Percentiles rank a stretch among this genome's conserved stretches.
These are phyloP conservation scores for Gracilaria gracilis DNA, from an alignment of 23 red algal species.

Conservation along the genomic window DNA sequence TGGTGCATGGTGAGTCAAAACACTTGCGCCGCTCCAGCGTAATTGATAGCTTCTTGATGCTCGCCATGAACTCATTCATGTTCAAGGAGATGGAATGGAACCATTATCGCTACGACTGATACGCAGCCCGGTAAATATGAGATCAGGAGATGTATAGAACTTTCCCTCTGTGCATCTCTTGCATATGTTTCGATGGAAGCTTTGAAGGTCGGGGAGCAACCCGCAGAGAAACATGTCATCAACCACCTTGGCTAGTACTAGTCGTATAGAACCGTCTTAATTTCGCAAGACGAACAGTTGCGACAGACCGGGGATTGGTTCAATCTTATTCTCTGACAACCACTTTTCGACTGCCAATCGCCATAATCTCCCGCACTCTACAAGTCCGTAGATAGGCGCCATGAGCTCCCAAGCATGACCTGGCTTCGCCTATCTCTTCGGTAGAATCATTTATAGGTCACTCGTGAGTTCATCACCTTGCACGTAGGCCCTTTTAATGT, in stretches of 20 bases:
- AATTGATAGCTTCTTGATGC: too few species aligned
- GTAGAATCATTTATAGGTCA: not conserved
- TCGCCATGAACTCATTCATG: too few species aligned
- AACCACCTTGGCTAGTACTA: not conserved
- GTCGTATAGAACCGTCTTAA: constrained; percentile 19
- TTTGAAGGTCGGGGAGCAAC: too few species aligned
- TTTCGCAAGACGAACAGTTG: not conserved
- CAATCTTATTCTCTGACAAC: not conserved
- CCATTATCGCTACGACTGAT: too few species aligned
- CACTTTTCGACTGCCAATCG: not conserved
- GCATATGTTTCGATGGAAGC: too few species aligned
- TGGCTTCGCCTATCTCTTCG: not conserved
- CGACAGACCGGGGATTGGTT: not conserved
- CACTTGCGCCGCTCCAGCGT: too few species aligned
- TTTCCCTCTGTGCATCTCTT: too few species aligned
- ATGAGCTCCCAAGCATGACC: not conserved
- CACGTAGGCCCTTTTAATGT: not conserved
- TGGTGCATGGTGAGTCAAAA: not conserved
- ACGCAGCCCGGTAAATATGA: too few species aligned
- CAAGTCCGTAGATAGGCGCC: not conserved
- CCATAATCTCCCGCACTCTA: not conserved
- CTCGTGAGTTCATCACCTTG: not conserved
- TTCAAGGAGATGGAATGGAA: too few species aligned
- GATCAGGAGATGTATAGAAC: too few species aligned
- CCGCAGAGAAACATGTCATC: not conserved